Conservation (phyloP, 2,329 filamentous ascomycete species). For the Stemphylium beticola region DNA sequence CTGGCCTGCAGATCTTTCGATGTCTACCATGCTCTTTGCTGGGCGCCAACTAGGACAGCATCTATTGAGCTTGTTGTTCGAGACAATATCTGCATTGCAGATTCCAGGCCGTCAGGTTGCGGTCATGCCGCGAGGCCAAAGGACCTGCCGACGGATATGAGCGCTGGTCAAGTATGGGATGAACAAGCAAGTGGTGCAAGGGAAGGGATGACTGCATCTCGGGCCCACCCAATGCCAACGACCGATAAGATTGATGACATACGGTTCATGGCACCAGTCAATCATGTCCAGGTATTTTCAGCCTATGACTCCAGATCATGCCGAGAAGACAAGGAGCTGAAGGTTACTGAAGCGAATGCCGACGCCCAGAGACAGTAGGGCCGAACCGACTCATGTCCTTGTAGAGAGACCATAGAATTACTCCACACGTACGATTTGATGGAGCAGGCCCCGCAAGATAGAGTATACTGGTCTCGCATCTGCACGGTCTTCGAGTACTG, state of each 20-base stretch:
- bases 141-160: constrained; percentile 32
- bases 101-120: constrained; percentile 9
- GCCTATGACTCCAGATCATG: constrained; percentile 5
- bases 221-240: constrained; percentile 2
- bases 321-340: neutral
- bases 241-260: constrained; percentile 13
- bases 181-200: constrained; percentile 7
- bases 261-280: constrained; percentile 9
- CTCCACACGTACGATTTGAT: constrained; percentile 1
- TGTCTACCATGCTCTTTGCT: constrained; percentile 4
- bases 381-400: constrained; percentile 16
- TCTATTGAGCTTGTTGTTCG: constrained; percentile 11
- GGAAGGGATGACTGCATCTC: constrained; percentile 9
- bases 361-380: neutral
- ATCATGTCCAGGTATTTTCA: constrained; percentile 11
- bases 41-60: constrained; percentile 16
- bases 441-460: constrained; percentile 1
- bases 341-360: neutral
- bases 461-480: neutral
- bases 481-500: neutral
- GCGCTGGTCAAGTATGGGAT: constrained; percentile 20
- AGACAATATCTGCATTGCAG: constrained; percentile 19
- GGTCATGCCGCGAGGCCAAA: constrained; percentile 13
- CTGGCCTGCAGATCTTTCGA: constrained; percentile 24
- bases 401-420: constrained; percentile 14